phyloP scores from a whole-genome alignment of 768 basidiomycete species.

The Cubamyces lactineus region DNA sequence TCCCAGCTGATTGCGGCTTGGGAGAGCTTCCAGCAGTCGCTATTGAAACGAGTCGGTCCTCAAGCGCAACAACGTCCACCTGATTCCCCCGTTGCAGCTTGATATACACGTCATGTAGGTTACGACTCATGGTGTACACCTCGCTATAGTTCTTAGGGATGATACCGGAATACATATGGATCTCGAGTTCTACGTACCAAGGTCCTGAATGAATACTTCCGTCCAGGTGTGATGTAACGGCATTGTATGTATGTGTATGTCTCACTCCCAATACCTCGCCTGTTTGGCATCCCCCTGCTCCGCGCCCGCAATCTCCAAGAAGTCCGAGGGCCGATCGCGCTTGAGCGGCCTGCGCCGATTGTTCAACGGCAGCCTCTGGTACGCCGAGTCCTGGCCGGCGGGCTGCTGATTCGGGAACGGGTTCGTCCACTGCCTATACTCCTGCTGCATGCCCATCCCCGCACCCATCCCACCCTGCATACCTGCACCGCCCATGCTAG shows the following conservation, averaged over 20 bases:
- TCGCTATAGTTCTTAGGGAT: too few relatives aligned
- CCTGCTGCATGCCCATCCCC: slow-evolving; percentile 29
- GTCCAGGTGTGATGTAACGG: not conserved
- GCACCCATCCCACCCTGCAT: slow-evolving; percentile 26
- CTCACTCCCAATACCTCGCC: slow-evolving; percentile 77
- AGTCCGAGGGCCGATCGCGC: slow-evolving; percentile 83
- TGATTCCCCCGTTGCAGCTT: slow-evolving; percentile 14
- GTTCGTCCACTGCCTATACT: slow-evolving; percentile 51
- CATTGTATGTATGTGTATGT: not conserved
- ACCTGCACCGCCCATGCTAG: slow-evolving; percentile 43
- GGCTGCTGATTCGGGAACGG: slow-evolving; percentile 67
- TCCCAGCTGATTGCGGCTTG: slow-evolving; percentile 71
- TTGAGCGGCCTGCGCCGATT: slow-evolving; percentile 73
- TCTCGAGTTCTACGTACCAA: too few relatives aligned
- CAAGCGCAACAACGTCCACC: slow-evolving; percentile 14
- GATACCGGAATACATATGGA: too few relatives aligned
- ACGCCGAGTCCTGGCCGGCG: slow-evolving; percentile 78
- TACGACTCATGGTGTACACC: too few relatives aligned
- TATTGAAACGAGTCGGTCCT: slow-evolving; percentile 54
- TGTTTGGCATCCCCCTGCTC: slow-evolving; percentile 62
- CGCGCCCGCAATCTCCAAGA: slow-evolving; percentile 67
- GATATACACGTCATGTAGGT: not conserved
- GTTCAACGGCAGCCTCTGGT: slow-evolving; percentile 82
- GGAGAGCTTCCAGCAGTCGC: slow-evolving; percentile 79
- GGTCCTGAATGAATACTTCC: too few relatives aligned